These are phyloP conservation scores for Castanea mollissima DNA, from an alignment of 306 rosid species.

Conservation along the genomic window DNA sequence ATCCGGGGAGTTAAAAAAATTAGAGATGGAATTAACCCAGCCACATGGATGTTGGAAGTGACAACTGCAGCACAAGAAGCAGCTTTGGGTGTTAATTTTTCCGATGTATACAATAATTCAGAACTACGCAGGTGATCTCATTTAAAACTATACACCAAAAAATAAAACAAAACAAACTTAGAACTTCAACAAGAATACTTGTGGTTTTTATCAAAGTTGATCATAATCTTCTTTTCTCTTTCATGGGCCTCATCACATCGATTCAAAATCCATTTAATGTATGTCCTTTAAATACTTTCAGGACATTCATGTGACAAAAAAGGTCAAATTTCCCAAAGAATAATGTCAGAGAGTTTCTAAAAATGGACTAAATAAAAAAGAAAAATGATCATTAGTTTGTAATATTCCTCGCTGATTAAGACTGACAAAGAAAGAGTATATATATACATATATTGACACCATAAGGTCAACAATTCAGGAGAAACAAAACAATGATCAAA, in stretches of 20 bases:
- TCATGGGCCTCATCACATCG: too few relatives aligned
- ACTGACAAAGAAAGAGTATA: not conserved
- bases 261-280: too few relatives aligned
- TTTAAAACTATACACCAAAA: not conserved
- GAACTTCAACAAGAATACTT: too few relatives aligned
- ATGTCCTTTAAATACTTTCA: too few relatives aligned
- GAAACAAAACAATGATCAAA: conserved; percentile 63
- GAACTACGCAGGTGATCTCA: conserved; percentile 46
- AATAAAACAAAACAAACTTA: not conserved
- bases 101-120: conserved; percentile 55
- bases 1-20: conserved; percentile 69
- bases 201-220: too few relatives aligned
- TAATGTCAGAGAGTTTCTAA: too few relatives aligned
- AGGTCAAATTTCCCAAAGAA: too few relatives aligned
- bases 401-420: too few relatives aligned
- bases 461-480: conserved; percentile 45
- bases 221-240: too few relatives aligned
- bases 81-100: conserved; percentile 54
- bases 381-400: not conserved
- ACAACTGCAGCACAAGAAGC: conserved; percentile 60
- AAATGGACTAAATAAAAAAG: too few relatives aligned
- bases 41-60: conserved; percentile 93
- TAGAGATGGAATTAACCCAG: conserved; percentile 80
- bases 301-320: too few relatives aligned
- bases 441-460: not conserved